phyloP scores from a whole-genome alignment of 75 land plant genomes.

The Larix kaempferi region DNA sequence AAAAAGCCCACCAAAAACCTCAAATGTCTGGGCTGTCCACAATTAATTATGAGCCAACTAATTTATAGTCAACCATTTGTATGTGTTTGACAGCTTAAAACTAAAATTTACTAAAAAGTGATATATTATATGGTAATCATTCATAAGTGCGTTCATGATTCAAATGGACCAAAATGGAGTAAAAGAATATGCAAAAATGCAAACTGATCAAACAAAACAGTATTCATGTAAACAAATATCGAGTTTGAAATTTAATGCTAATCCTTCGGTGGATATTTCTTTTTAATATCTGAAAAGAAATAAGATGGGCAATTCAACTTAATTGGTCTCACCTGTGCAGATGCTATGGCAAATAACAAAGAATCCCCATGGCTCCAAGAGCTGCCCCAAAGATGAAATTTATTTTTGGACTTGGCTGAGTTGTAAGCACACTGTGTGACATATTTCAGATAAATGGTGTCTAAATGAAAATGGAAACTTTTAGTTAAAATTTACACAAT shows the following conservation, averaged over 20 bases:
- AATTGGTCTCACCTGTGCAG: slow-evolving; percentile 75
- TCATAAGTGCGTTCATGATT: background rate
- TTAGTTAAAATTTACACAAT: background rate
- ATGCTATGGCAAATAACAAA: slow-evolving; percentile 80
- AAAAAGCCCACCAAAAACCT: too few relatives aligned
- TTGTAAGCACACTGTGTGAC: slow-evolving; percentile 87
- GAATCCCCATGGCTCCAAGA: slow-evolving; percentile 98
- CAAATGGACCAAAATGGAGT: background rate
- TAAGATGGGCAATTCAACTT: background rate
- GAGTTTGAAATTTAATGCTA: background rate
- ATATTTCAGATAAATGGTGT: background rate
- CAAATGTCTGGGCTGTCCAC: too few relatives aligned
- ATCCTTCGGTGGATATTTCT: background rate
- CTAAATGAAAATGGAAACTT: background rate
- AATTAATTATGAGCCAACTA: too few relatives aligned
- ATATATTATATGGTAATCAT: background rate
- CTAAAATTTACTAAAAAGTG: too few relatives aligned
- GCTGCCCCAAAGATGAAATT: slow-evolving; percentile 99
- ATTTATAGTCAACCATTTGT: too few relatives aligned
- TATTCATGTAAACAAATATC: background rate
- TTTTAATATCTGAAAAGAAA: background rate
- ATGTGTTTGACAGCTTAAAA: too few relatives aligned
- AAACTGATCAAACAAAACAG: background rate
- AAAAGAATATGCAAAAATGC: background rate
- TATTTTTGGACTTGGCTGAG: slow-evolving; percentile 96